These are phyloP conservation scores for Tylopilus plumbeoviolaceoides DNA, from an alignment of 768 basidiomycete species.

Conservation along the genomic window DNA sequence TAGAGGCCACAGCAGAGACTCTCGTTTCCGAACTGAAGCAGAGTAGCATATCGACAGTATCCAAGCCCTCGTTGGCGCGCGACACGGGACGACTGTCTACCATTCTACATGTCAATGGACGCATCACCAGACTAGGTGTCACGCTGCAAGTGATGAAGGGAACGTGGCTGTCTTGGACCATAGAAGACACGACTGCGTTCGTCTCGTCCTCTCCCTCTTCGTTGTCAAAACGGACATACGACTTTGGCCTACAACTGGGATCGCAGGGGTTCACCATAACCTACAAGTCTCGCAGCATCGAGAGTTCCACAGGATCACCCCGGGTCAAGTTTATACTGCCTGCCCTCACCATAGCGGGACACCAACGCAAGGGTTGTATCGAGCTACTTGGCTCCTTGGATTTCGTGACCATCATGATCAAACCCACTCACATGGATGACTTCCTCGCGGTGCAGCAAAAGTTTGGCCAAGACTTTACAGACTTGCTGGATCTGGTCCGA, in stretches of 20 bases:
- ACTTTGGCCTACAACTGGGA: constrained; percentile 62
- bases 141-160: constrained; percentile 83
- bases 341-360: constrained; percentile 59
- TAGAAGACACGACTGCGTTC: constrained; percentile 48
- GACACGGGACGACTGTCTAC: constrained; percentile 5
- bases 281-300: constrained; percentile 36
- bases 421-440: constrained; percentile 81
- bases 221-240: constrained; percentile 32
- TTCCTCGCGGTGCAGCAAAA: constrained; percentile 81
- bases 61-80: constrained; percentile 25
- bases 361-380: constrained; percentile 42
- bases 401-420: constrained; percentile 67
- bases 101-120: constrained; percentile 49
- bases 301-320: constrained; percentile 38
- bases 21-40: constrained; percentile 61
- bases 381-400: constrained; percentile 60
- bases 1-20: constrained; percentile 62
- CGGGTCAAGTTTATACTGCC: constrained; percentile 66
- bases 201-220: constrained; percentile 37
- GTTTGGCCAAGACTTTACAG: constrained; percentile 86
- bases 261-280: constrained; percentile 61
- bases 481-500: constrained; percentile 63
- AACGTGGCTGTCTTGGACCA: constrained; percentile 80
- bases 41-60: constrained; percentile 34
- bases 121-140: constrained; percentile 48